Conservation (phyloP, 1,139 yeast species). For the Torulaspora pretoriensis region DNA sequence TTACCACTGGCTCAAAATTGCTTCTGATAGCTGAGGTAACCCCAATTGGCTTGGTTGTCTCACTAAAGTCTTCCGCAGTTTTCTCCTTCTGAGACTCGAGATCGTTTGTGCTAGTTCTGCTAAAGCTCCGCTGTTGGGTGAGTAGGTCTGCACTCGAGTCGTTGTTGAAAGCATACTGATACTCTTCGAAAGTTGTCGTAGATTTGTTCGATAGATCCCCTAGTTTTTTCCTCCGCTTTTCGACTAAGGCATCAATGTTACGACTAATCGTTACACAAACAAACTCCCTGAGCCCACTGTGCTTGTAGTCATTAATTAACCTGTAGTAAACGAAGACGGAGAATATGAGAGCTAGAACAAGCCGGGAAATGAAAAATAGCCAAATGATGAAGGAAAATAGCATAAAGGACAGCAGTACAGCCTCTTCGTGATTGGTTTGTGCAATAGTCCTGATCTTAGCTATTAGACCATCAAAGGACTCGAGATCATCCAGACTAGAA, state of each 20-base stretch:
- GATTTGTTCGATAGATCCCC: conserved; percentile 2
- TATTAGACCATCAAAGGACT: conserved; percentile 45
- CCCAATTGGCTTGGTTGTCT: conserved; percentile 8
- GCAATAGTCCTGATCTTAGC: conserved; percentile 58
- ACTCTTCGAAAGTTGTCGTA: conserved; percentile 8
- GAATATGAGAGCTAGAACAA: conserved; percentile 53
- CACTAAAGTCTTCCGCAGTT: conserved; percentile 1
- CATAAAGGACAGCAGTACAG: conserved; percentile 71
- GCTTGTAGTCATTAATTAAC: conserved; percentile 32
- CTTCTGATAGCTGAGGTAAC: conserved; percentile 9
- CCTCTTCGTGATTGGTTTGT: conserved; percentile 54
- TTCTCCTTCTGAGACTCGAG: conserved; percentile 5
- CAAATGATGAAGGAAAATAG: conserved; percentile 71
- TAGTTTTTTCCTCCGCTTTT: conserved; percentile 17
- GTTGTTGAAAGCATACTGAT: conserved; percentile 6
- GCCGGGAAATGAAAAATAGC: conserved; percentile 61
- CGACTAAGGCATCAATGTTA: conserved; percentile 28
- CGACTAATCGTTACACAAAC: conserved; percentile 30
- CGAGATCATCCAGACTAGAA: conserved; percentile 32
- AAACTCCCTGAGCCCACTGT: conserved; percentile 27
- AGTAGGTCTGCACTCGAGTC: conserved; percentile 10
- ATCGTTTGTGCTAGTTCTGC: conserved; percentile 6
- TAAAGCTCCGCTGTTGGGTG: conserved; percentile 3
- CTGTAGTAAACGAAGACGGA: conserved; percentile 54
- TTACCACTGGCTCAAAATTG: not conserved